Evolutionary conservation across 768 basidiomycete genomes (phyloP).

Genomic region (Leccinellum rugosiceps): DNA sequence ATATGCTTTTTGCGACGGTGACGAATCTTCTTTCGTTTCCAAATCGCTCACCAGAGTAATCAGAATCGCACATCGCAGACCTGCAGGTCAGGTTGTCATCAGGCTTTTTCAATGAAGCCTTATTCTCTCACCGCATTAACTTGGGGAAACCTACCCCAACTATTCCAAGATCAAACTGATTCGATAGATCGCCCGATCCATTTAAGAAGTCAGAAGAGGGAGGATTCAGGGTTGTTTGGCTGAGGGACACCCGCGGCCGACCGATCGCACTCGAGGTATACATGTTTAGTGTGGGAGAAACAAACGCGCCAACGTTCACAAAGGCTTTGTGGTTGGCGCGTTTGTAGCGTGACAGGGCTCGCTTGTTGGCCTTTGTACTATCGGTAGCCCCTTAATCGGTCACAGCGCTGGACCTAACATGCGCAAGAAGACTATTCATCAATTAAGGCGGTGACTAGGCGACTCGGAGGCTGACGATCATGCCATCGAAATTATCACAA

Average conservation of each 20-base stretch:
- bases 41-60: slow-evolving; percentile 13
- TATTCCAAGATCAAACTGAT: neutral
- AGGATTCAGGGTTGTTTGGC: slow-evolving; percentile 3
- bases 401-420: too few relatives aligned
- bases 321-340: slow-evolving; percentile 44
- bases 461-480: too few relatives aligned
- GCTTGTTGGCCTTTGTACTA: too few relatives aligned
- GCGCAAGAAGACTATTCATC: too few relatives aligned
- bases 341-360: too few relatives aligned
- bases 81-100: slow-evolving; percentile 14
- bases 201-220: neutral
- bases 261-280: slow-evolving; percentile 34
- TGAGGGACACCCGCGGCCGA: slow-evolving; percentile 34
- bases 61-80: slow-evolving; percentile 13
- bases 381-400: too few relatives aligned
- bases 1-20: slow-evolving; percentile 42
- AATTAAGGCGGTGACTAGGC: too few relatives aligned
- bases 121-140: slow-evolving; percentile 4
- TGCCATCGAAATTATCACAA: too few relatives aligned
- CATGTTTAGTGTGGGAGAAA: slow-evolving; percentile 37
- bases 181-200: neutral
- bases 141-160: neutral
- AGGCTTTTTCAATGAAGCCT: slow-evolving; percentile 11
- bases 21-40: slow-evolving; percentile 25
- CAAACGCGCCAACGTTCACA: slow-evolving; percentile 29